A percentile compares a stretch with the other conserved stretches of the same genome.
Conservation (phyloP, 2,329 filamentous ascomycete genomes). For the Tolypocladium amazonense region DNA sequence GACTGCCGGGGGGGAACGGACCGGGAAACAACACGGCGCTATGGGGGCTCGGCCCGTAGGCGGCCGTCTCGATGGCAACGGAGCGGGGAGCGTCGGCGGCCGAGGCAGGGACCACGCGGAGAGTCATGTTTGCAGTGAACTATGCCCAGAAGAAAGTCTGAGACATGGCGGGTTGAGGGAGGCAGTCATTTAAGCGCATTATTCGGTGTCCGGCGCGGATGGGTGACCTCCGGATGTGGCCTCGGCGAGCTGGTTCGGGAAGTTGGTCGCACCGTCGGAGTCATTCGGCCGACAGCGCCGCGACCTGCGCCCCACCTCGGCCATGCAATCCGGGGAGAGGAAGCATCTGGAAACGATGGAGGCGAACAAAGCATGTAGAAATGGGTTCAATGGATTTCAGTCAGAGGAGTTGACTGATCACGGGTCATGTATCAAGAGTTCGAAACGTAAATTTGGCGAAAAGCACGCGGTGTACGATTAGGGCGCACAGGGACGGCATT, state of each 20-base stretch:
- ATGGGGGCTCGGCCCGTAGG: slow-evolving; percentile 22
- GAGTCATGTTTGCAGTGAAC: slow-evolving; percentile 19
- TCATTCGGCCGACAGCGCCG: neutral
- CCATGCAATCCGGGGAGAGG: neutral
- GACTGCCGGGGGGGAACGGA: slow-evolving; percentile 9
- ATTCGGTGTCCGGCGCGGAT: neutral
- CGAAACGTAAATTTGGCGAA: neutral
- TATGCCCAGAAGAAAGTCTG: neutral
- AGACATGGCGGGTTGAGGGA: neutral
- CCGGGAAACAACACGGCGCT: slow-evolving; percentile 20
- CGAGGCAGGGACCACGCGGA: slow-evolving; percentile 22
- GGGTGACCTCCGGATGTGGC: neutral
- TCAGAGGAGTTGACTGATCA: neutral
- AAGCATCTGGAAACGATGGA: neutral
- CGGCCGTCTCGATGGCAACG: slow-evolving; percentile 24
- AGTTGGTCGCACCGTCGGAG: slow-evolving; percentile 1
- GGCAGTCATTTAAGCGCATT: neutral
- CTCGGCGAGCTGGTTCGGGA: slow-evolving; percentile 12
- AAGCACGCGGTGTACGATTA: neutral
- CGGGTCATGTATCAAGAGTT: neutral
- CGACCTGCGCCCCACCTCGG: neutral
- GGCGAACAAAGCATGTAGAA: neutral
- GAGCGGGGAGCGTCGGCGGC: slow-evolving; percentile 23
- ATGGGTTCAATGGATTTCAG: neutral
- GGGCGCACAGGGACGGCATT: neutral